Evolutionary conservation across 306 rosid species (phyloP), one percentile per base, ranked within the genome.

Genomic region (Dalbergia cultrata): DNA sequence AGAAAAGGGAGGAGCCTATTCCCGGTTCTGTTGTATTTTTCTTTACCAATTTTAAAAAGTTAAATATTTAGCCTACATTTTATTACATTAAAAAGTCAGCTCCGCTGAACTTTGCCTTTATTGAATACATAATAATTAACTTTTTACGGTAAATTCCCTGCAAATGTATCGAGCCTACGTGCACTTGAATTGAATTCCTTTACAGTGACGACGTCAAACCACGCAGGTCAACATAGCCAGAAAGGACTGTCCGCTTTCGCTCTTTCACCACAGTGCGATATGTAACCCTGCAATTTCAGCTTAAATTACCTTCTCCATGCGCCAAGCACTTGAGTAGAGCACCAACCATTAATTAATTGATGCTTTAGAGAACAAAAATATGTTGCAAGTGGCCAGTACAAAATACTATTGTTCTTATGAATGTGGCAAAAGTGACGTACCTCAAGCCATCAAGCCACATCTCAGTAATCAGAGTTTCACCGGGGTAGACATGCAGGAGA

Each of bases 361-460:
- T 70, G 61, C 37, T 14, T 21, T 34, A 58, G 64, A 26, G 13
- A 16, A 31, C 33, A 77, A 67, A 49, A 60, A 37, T 47, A 18
- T 58, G 53, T 31, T 44, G 45, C 41, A 41, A 37, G 65, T n/a
- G 53, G 13, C 12, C 35, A n/a, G 14, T 9, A 69, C 74, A 72
- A 59, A 26, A 52, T 26, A 61, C 63, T 44, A 50, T 14, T 44
- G 53, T n/a, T 59, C 80, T 14, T 57, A 61, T 44, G 13, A 74
- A 76, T 64, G 63, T 47, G 61, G 37, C 45, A 37, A 41, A 41
- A 37, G 61, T 74, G 73, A 72, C 65, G 17, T 90, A 95, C 98
- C 99, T 90, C 37, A 21, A 72, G 53, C 90, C 96, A 73, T 88
- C 81, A 57, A 95, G 94, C 99, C 99, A 95, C 99, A 95, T 95